Evolutionary conservation across 305 asterid species (phyloP).

Genomic region (Rubia tinctorum): DNA sequence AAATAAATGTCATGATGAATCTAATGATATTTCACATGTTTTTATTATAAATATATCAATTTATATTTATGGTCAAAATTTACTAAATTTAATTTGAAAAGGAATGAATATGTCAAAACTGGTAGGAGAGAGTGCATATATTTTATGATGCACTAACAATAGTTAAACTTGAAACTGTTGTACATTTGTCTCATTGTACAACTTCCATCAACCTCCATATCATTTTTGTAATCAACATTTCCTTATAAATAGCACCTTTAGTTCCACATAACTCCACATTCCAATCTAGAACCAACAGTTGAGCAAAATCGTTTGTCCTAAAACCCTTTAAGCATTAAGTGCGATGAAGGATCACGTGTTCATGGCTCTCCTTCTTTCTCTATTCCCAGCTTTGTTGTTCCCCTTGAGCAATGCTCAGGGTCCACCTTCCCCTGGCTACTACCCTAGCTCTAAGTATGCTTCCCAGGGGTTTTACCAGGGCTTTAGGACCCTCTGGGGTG

Average conservation of each 20-base stretch:
- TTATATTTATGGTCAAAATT: no score
- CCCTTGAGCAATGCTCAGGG: constrained; percentile 45
- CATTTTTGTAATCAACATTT: constrained; percentile 21
- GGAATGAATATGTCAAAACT: no score
- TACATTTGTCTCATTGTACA: constrained; percentile 29
- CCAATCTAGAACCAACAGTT: constrained; percentile 4
- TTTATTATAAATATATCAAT: no score
- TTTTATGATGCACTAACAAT: background rate
- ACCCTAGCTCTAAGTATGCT: constrained; percentile 51
- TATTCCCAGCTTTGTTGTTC: constrained; percentile 31
- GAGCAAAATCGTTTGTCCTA: background rate
- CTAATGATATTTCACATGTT: no score
- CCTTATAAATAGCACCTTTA: constrained; percentile 40
- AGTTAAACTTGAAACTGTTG: background rate
- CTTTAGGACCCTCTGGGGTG: constrained; percentile 72
- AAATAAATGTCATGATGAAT: no score
- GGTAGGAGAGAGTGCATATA: background rate
- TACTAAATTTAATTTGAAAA: no score
- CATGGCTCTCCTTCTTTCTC: constrained; percentile 42
- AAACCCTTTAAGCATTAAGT: background rate
- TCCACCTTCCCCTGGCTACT: constrained; percentile 85
- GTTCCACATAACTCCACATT: constrained; percentile 16
- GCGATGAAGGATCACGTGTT: background rate
- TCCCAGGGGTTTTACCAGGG: constrained; percentile 49
- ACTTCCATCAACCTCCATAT: constrained; percentile 37